These are phyloP conservation scores for Citrus sp. DNA, from an alignment of 345 rosid species.

Conservation along the genomic window DNA sequence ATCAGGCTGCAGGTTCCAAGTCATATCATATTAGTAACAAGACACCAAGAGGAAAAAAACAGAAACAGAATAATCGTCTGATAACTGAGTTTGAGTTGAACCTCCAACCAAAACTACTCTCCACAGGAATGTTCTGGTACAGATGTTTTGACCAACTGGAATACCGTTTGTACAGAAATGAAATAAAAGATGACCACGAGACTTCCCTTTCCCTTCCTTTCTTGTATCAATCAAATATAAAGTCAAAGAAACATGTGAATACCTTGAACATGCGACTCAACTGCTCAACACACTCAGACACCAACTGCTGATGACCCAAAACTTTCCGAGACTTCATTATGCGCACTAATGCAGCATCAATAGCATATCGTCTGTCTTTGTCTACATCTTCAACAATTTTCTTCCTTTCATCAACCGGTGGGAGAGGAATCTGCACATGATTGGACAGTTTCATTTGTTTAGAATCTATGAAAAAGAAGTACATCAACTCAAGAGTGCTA, in stretches of 20 bases:
- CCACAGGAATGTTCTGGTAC: not conserved
- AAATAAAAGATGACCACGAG: too few relatives aligned
- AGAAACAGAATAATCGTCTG: not conserved
- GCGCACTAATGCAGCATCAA: constrained; percentile 97
- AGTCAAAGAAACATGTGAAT: not conserved
- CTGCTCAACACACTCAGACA: constrained; percentile 88
- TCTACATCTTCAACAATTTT: constrained; percentile 92
- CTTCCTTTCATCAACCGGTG: constrained; percentile 90
- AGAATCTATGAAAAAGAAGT: not conserved
- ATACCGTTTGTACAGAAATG: too few relatives aligned
- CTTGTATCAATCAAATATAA: not conserved
- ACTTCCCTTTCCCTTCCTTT: too few relatives aligned
- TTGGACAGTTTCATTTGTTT: constrained; percentile 2
- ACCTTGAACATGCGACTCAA: constrained; percentile 98
- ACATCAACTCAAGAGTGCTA: too few relatives aligned
- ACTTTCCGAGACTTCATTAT: constrained; percentile 95
- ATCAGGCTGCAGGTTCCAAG: constrained; percentile 68
- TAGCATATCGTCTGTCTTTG: constrained; percentile 84
- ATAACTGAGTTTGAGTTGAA: too few relatives aligned
- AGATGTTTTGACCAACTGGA: not conserved
- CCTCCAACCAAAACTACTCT: too few relatives aligned
- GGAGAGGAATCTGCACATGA: constrained; percentile 78
- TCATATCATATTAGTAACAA: not conserved
- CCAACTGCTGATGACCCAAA: constrained; percentile 80
- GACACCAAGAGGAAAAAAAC: not conserved